Evolutionary conservation across 2,329 filamentous ascomycete genomes (phyloP).

Genomic region (Ambrosiella xylebori): DNA sequence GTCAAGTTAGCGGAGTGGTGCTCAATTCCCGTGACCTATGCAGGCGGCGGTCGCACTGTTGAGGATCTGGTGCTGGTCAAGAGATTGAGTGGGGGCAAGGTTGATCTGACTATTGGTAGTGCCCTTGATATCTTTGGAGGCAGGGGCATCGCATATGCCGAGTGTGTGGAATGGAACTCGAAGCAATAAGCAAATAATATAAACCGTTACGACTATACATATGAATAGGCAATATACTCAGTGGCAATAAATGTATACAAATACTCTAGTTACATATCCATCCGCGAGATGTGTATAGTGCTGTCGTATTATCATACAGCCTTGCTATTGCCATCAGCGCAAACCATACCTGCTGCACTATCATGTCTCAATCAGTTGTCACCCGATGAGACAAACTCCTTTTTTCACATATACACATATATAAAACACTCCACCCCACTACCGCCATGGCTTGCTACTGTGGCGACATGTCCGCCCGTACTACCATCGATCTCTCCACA

Average conservation of each 20-base stretch:
- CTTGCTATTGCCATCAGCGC: too few relatives aligned
- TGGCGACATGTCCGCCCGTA: neutral
- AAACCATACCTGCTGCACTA: too few relatives aligned
- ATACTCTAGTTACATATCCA: neutral
- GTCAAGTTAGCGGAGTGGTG: slow-evolving; percentile 66
- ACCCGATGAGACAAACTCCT: neutral
- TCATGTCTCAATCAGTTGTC: neutral
- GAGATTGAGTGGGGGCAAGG: slow-evolving; percentile 56
- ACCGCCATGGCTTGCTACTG: neutral
- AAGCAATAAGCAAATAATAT: slow-evolving; percentile 19
- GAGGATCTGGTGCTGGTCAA: slow-evolving; percentile 72
- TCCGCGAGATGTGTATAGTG: too few relatives aligned
- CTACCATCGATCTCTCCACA: neutral
- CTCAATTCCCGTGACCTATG: slow-evolving; percentile 85
- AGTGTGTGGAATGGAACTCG: slow-evolving; percentile 78
- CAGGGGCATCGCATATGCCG: slow-evolving; percentile 65
- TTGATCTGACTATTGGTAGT: slow-evolving; percentile 92
- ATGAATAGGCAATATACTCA: neutral
- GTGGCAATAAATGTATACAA: neutral
- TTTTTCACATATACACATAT: neutral
- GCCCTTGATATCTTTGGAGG: slow-evolving; percentile 94
- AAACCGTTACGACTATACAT: neutral
- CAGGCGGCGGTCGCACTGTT: slow-evolving; percentile 73
- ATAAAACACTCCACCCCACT: neutral
- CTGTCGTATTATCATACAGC: too few relatives aligned